Evolutionary conservation across 352 stramenopile species (phyloP), one percentile per base, ranked within the genome.

Genomic region (Globisporangium rhizosaccharum): DNA sequence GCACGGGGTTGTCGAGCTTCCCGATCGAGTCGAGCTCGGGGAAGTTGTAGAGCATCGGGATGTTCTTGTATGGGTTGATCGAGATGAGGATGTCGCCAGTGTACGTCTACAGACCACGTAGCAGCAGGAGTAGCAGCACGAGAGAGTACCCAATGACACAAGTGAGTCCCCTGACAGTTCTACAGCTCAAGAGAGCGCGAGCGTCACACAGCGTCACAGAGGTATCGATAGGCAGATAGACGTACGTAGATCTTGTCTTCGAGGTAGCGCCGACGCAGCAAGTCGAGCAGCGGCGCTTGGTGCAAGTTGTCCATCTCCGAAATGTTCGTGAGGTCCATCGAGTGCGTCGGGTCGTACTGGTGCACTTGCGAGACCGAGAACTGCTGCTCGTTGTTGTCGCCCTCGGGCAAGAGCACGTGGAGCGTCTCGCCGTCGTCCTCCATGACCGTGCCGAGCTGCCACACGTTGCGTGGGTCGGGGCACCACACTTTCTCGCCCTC

Each of bases 11-110:
- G 51, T 96, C 83, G 23, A 92, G 67, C 60, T 93, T 94, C 26
- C 78, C 82, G 57, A 94, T 88, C 17, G 81, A 90, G 57, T 91
- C 84, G n/a, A 96, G 69, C 54, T 96, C 87, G 5, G 85, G 85
- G 50, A 96, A 91, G 69, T 94, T 94, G 73, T 97, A 97, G 23
- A 96, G 74, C 75, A 94, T 88, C 52, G 86, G 82, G 54, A 97
- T 94, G 69, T 92, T 92, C 81, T 98, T 97, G 87, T 98, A 98
- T 55, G 94, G 94, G 70, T 98, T 98, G 60, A 98, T 96, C 41
- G 90, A 97, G 73, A 98, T 98, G 44, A 98, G 72, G 20, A 98
- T 96, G 58, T 98, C 93, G 28, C 91, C 90, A 41, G 90, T 97
- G 63, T 96, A 97, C 39, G 94, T 98, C 75, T 93, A 63, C 25